phyloP scores from a whole-genome alignment of 2,329 filamentous ascomycete genomes.

The Macroventuria anomochaeta region DNA sequence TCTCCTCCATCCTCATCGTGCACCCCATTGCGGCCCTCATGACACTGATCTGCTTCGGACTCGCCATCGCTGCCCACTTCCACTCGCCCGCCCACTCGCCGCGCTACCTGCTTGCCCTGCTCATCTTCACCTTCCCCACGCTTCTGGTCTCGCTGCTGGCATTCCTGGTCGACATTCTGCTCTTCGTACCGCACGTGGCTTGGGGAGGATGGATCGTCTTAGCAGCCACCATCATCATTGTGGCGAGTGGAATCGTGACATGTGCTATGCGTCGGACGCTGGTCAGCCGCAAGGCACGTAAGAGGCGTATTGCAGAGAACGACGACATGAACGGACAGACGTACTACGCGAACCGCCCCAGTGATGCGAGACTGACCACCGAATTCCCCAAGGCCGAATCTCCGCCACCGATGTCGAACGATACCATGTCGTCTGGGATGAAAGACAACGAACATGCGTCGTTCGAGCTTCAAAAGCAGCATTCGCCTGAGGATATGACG shows the following conservation, averaged over 20 bases:
- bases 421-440: conserved; percentile 64
- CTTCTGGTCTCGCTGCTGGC: conserved; percentile 83
- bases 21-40: conserved; percentile 90
- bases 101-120: conserved; percentile 81
- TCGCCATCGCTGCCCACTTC: conserved; percentile 83
- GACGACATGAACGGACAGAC: conserved; percentile 97
- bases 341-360: conserved; percentile 68
- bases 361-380: conserved; percentile 32
- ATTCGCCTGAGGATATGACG: conserved; percentile 70
- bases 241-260: conserved; percentile 80
- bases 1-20: conserved; percentile 90
- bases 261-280: conserved; percentile 95
- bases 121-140: conserved; percentile 86
- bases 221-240: conserved; percentile 84
- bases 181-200: conserved; percentile 91
- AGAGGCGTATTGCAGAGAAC: conserved; percentile 89
- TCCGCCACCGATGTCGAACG: conserved; percentile 58
- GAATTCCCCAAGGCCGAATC: conserved; percentile 60
- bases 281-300: conserved; percentile 89
- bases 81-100: conserved; percentile 89
- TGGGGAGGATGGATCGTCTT: conserved; percentile 96
- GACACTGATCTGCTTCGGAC: conserved; percentile 80
- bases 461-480: conserved; percentile 67
- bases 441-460: conserved; percentile 64
- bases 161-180: conserved; percentile 89